These are phyloP conservation scores for Sesbania bispinosa DNA, from an alignment of 306 rosid species.

Conservation along the genomic window DNA sequence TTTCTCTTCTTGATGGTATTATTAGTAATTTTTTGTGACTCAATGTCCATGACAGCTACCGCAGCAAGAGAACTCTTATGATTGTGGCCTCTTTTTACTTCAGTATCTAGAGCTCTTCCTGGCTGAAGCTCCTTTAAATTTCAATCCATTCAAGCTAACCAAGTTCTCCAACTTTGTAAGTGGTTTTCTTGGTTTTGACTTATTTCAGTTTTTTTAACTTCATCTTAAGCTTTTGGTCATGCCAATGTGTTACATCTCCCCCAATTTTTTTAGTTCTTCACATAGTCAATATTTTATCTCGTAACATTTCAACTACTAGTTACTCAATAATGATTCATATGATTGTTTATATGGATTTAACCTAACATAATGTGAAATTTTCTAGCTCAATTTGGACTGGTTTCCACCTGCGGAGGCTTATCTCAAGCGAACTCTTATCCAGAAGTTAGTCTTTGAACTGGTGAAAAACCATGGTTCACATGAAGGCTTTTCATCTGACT, in stretches of 20 bases:
- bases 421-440: conserved; percentile 68
- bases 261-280: neutral
- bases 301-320: neutral
- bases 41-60: conserved; percentile 55
- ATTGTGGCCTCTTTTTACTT: conserved; percentile 83
- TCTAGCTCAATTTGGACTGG: conserved; percentile 73
- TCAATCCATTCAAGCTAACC: conserved; percentile 56
- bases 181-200: conserved; percentile 17
- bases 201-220: neutral
- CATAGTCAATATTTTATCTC: neutral
- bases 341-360: neutral
- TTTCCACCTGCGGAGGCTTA: conserved; percentile 74
- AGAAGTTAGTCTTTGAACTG: conserved; percentile 54
- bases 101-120: conserved; percentile 78
- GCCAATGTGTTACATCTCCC: neutral
- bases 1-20: neutral
- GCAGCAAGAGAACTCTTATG: conserved; percentile 71
- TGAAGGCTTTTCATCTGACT: conserved; percentile 38
- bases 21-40: conserved; percentile 11
- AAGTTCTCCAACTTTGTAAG: conserved; percentile 73
- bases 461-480: conserved; percentile 33
- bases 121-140: conserved; percentile 56
- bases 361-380: neutral
- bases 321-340: conserved; percentile 4
- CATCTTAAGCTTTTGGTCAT: neutral